phyloP scores from a whole-genome alignment of 2,329 filamentous ascomycete genomes.

The Claviceps sp. region DNA sequence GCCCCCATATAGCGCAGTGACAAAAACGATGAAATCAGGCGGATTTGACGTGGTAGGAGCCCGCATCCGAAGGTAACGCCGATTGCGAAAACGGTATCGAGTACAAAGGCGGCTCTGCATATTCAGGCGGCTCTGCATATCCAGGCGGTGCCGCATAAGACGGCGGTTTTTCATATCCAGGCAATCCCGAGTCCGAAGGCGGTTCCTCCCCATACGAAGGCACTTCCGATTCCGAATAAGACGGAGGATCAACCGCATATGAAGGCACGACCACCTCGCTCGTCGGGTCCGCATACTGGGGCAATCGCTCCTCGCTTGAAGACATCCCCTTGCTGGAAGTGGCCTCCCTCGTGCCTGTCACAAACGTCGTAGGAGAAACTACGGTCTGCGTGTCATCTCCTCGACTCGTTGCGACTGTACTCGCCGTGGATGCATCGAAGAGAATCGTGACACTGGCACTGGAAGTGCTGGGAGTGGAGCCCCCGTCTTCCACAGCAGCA shows the following conservation, averaged over 20 bases:
- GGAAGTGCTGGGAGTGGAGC: too few relatives aligned
- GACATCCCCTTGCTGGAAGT: neutral
- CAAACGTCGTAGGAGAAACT: neutral
- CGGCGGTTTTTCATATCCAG: neutral
- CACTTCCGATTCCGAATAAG: too few relatives aligned
- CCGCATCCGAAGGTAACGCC: neutral
- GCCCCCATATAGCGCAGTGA: neutral
- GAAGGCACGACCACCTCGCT: neutral
- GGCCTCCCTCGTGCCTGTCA: neutral
- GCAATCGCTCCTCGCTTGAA: neutral
- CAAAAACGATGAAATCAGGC: neutral
- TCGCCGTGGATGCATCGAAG: neutral
- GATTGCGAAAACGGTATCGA: conserved; percentile 1
- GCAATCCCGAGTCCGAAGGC: neutral
- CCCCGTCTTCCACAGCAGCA: neutral
- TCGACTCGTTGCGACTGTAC: neutral
- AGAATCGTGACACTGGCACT: neutral
- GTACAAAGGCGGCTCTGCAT: neutral
- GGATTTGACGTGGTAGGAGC: neutral
- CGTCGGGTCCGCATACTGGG: neutral
- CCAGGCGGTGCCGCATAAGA: neutral
- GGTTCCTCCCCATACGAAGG: conserved; percentile 2
- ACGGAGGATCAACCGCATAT: neutral
- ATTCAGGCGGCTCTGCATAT: neutral
- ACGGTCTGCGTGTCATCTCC: neutral